These are phyloP conservation scores for Penicillium sp. DNA, from an alignment of 2,329 filamentous ascomycete genomes.

Conservation along the genomic window DNA sequence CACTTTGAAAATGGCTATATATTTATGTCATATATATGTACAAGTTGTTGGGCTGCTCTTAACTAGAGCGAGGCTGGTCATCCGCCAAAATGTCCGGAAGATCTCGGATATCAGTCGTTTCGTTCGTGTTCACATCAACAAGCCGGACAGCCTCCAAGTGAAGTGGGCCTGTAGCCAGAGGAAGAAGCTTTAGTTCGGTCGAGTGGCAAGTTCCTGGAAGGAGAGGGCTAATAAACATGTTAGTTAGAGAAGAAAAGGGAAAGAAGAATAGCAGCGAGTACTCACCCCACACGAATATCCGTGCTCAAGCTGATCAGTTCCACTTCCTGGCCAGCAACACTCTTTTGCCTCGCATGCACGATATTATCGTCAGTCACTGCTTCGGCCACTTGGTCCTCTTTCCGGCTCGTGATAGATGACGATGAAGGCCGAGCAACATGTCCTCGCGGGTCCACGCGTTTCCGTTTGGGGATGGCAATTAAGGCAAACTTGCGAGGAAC, in stretches of 20 bases:
- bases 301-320: constrained; percentile 57
- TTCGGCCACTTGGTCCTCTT: constrained; percentile 44
- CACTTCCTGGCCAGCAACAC: constrained; percentile 48
- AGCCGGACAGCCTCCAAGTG: constrained; percentile 54
- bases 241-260: neutral
- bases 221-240: constrained; percentile 45
- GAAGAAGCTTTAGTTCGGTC: constrained; percentile 55
- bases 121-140: constrained; percentile 55
- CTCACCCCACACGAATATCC: constrained; percentile 58
- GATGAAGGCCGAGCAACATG: constrained; percentile 47
- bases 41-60: neutral
- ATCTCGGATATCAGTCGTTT: constrained; percentile 56
- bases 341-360: constrained; percentile 55
- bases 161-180: constrained; percentile 51
- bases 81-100: constrained; percentile 54
- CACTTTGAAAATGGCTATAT: neutral
- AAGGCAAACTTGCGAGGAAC: constrained; percentile 55
- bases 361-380: constrained; percentile 58
- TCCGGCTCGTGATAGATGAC: constrained; percentile 42
- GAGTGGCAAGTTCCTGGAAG: constrained; percentile 56
- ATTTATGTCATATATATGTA: constrained; percentile 7
- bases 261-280: constrained; percentile 6
- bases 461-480: constrained; percentile 51
- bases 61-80: constrained; percentile 22
- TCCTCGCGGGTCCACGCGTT: constrained; percentile 39